Evolutionary conservation across 2,329 filamentous ascomycete genomes (phyloP).

Genomic region (Monilinia laxa): DNA sequence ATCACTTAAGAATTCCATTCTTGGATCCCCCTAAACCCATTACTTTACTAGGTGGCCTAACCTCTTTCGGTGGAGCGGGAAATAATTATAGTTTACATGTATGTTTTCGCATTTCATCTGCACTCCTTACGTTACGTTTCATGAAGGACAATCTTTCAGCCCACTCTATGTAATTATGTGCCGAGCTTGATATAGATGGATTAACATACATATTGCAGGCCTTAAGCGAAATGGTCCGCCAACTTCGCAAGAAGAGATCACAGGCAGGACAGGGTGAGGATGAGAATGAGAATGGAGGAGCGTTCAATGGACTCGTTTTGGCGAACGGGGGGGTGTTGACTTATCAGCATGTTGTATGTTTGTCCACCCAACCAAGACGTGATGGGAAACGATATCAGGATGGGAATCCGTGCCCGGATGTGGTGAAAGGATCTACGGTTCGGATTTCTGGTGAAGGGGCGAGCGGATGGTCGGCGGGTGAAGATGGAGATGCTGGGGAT

Average conservation of each 20-base stretch:
- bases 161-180: too few species aligned
- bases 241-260: constrained; percentile 44
- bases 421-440: constrained; percentile 40
- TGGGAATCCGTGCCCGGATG: constrained; percentile 45
- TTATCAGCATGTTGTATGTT: constrained; percentile 61
- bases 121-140: too few species aligned
- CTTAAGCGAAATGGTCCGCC: constrained; percentile 55
- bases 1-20: constrained; percentile 56
- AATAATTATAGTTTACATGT: constrained; percentile 72
- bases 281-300: constrained; percentile 35
- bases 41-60: constrained; percentile 63
- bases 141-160: too few species aligned
- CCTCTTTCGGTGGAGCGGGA: constrained; percentile 67
- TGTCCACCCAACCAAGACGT: constrained; percentile 50
- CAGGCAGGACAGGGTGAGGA: constrained; percentile 27
- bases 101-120: constrained; percentile 30
- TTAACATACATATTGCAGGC: constrained; percentile 38
- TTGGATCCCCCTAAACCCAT: constrained; percentile 50
- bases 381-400: constrained; percentile 46
- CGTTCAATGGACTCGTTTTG: constrained; percentile 55
- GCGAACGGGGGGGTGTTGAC: constrained; percentile 66
- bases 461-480: neutral
- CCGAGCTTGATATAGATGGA: too few species aligned
- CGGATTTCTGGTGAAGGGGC: neutral
- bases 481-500: too few species aligned